Base-by-base conservation (phyloP, 2,329 filamentous ascomycete species). In the Scytalidium lignicola region DNA sequence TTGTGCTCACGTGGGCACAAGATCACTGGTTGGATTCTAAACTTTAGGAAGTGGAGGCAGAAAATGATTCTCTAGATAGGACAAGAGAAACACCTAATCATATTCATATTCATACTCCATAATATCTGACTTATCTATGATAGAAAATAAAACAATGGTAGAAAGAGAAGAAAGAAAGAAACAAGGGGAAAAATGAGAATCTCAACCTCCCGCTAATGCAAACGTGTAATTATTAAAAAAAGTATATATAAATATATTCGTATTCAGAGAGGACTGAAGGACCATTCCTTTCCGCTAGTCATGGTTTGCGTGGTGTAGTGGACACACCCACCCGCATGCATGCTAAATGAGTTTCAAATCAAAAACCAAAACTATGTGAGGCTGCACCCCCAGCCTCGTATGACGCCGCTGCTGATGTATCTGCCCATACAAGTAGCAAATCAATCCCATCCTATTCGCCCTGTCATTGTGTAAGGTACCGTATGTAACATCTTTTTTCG, bases 111-210 rank as follows among this genome's bases (percentile, higher is more conserved):
- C n/a, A n/a, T n/a, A n/a, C n/a, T n/a, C n/a, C n/a, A n/a, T n/a
- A n/a, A n/a, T n/a, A n/a, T n/a, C n/a, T n/a, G n/a, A n/a, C n/a
- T n/a, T n/a, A n/a, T n/a, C n/a, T n/a, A n/a, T n/a, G n/a, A n/a
- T n/a, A n/a, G n/a, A n/a, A n/a, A n/a, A n/a, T n/a, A n/a, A n/a
- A n/a, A 18, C 18, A 20, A 32, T 2, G 19, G 17, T 19, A 20
- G 22, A 20, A 48, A 47, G 20, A 10, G 9, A 41, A 44, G 44
- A 32, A 13, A 21, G 12, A 8, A 41, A 43, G 18, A 29, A 32
- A 22, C 43, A 37, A 40, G 40, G 44, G 48, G 37, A 43, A 48
- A 39, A 51, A 40, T 13, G 15, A 48, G 48, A 51, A 48, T 52
- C 29, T 51, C 44, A 4, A 43, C 12, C 15, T 40, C 41, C 28